Evolutionary conservation across 2,329 filamentous ascomycete genomes (phyloP).

Genomic region (Aspergillus fijiensis): DNA sequence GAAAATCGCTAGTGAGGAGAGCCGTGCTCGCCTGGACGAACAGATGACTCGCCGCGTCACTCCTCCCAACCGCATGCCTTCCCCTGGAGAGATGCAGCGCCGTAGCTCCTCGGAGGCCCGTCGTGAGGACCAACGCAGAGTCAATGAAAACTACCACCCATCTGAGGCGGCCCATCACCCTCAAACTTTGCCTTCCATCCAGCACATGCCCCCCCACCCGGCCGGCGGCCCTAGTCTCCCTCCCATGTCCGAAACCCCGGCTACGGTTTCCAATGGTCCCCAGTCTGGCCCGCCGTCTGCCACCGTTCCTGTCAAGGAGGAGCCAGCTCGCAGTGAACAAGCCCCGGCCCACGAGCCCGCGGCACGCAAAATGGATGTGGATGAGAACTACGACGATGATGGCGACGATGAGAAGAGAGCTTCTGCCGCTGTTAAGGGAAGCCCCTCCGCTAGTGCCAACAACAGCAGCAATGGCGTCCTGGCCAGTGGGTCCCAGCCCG

Average conservation of each 20-base stretch:
- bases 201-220: conserved; percentile 46
- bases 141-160: conserved; percentile 79
- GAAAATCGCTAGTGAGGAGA: conserved; percentile 87
- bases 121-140: conserved; percentile 68
- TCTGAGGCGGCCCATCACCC: conserved; percentile 90
- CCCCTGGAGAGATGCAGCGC: conserved; percentile 66
- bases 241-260: conserved; percentile 52
- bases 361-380: conserved; percentile 91
- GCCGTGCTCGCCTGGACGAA: conserved; percentile 80
- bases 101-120: conserved; percentile 74
- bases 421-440: conserved; percentile 33
- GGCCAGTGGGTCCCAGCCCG: conserved; percentile 26
- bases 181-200: conserved; percentile 57
- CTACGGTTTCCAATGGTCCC: conserved; percentile 44
- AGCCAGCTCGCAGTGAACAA: conserved; percentile 50
- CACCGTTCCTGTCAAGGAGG: conserved; percentile 60
- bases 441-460: conserved; percentile 31
- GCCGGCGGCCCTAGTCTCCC: conserved; percentile 56
- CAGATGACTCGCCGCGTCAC: conserved; percentile 75
- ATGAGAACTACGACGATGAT: conserved; percentile 96
- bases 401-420: conserved; percentile 73
- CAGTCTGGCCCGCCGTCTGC: conserved; percentile 37
- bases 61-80: conserved; percentile 55
- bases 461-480: conserved; percentile 28
- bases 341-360: conserved; percentile 71